Percentiles rank a stretch among this genome's conserved stretches.
These are phyloP conservation scores for Babesia sp. DNA, from an alignment of 169 alveolate species.

Conservation along the genomic window DNA sequence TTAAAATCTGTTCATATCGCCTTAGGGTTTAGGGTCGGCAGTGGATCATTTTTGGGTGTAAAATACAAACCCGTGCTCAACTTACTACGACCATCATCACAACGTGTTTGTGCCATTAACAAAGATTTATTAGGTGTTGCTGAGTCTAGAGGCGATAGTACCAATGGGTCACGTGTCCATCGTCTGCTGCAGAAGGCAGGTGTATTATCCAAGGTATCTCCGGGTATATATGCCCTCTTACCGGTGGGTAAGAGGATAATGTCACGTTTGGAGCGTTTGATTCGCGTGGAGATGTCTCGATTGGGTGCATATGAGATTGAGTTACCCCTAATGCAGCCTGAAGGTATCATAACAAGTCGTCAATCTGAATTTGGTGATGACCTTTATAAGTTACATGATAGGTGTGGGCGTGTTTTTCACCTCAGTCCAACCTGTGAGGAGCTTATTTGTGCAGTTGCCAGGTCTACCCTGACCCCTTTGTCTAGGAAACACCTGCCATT, in stretches of 20 bases:
- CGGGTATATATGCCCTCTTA: conserved; percentile 39
- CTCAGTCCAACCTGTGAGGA: conserved; percentile 67
- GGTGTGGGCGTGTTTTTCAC: conserved; percentile 7
- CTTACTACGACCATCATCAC: too few relatives aligned
- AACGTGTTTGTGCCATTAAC: too few relatives aligned
- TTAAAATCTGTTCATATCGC: too few relatives aligned
- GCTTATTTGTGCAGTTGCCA: conserved; percentile 3
- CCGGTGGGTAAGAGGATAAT: conserved; percentile 59
- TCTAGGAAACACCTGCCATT: conserved; percentile 42
- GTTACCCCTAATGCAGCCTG: conserved; percentile 54
- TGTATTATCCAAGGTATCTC: conserved; percentile 23
- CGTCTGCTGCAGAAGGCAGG: conserved; percentile 36
- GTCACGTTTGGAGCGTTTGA: conserved; percentile 35
- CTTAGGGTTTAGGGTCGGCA: too few relatives aligned
- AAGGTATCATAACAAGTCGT: conserved; percentile 8
- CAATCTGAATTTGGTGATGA: conserved; percentile 28
- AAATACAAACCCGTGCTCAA: too few relatives aligned
- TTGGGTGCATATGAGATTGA: conserved; percentile 43
- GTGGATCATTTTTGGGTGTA: too few relatives aligned
- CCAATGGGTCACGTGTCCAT: not conserved
- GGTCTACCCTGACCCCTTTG: conserved; percentile 20
- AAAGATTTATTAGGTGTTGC: conserved; percentile 23
- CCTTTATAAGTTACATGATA: conserved; percentile 17
- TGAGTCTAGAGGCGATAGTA: conserved; percentile 33
- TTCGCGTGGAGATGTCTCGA: conserved; percentile 52